A percentile compares a stretch with the other conserved stretches of the same genome.
phyloP scores from a whole-genome alignment of 1,284 basidiomycete genomes.

The Heterobasidion occidentale region DNA sequence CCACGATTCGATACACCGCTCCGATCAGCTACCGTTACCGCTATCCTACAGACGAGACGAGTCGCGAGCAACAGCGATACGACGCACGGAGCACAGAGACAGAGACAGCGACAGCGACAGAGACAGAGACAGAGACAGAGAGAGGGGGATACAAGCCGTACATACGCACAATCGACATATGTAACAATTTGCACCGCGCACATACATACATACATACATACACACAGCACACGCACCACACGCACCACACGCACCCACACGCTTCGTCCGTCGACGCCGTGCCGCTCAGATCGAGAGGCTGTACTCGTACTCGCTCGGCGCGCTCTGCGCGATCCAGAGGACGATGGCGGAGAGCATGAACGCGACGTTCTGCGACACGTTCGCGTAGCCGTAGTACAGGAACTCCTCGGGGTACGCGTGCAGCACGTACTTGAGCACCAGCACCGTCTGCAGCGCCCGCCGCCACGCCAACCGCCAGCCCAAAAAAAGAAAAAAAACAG shows the following conservation, averaged over 20 bases:
- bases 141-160: not conserved
- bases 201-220: not conserved
- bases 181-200: no score
- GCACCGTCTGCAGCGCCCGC: slow-evolving; percentile 54
- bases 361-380: slow-evolving; percentile 81
- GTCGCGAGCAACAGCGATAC: no score
- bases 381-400: slow-evolving; percentile 91
- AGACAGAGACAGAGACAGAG: no score
- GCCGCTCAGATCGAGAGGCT: slow-evolving; percentile 36
- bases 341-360: slow-evolving; percentile 88
- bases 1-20: no score
- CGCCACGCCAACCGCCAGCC: not conserved
- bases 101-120: no score
- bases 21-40: no score
- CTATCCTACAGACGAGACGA: no score
- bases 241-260: no score
- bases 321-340: slow-evolving; percentile 82
- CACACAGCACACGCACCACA: no score
- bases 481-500: not conserved
- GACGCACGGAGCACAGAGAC: no score
- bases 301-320: slow-evolving; percentile 82
- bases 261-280: no score
- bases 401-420: slow-evolving; percentile 69
- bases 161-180: not conserved
- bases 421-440: slow-evolving; percentile 90